Base-by-base conservation (phyloP, 2,329 filamentous ascomycete genomes). In the Botrytis cinerea region DNA sequence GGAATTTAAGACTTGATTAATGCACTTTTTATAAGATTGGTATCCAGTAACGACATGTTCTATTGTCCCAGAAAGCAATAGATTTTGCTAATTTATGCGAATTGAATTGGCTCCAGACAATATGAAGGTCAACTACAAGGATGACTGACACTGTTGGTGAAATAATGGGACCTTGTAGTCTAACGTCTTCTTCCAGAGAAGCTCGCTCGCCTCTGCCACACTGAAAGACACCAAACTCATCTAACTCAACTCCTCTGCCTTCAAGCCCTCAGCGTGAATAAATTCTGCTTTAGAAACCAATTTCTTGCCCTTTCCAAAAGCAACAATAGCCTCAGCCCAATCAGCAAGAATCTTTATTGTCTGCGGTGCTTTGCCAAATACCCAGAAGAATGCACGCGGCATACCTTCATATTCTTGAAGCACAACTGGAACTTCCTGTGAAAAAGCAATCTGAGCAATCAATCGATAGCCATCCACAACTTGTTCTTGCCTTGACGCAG, bases 361-460 rank as follows among this genome's bases (percentile, higher is more conserved):
- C 35, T 62, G 59, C 22, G 59, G 59, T 40, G 59, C 59, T n/a
- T 61, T 40, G 12, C 60, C 16, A 43, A 63, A n/a, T 16, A 63
- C 7, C 54, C 40, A 71, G 40, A 54, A 45, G 59, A 71, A 71
- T 20, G 60, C 54, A 64, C 64, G 70, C 5, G 59, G 70, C 70
- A 71, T 71, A 2, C 70, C 70, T 28, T 48, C 28, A 54, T 71
- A 64, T 25, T 71, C 45, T 20, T 32, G 40, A 20, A 62, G 61
- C 22, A 40, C 57, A 51, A 64, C 59, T 22, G 28, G 25, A 22
- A 71, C 70, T 3, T 59, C 59, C 43, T 64, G 70, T 18, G 43
- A 22, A 64, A 35, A 62, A 8, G 70, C 70, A 18, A 22, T 62
- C 51, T 71, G 51, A 9, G 70, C 70, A 3, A 64, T 18, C 16